Base-by-base conservation (phyloP, 148 eudicot genomes). In the Salicornia ramosissima region DNA sequence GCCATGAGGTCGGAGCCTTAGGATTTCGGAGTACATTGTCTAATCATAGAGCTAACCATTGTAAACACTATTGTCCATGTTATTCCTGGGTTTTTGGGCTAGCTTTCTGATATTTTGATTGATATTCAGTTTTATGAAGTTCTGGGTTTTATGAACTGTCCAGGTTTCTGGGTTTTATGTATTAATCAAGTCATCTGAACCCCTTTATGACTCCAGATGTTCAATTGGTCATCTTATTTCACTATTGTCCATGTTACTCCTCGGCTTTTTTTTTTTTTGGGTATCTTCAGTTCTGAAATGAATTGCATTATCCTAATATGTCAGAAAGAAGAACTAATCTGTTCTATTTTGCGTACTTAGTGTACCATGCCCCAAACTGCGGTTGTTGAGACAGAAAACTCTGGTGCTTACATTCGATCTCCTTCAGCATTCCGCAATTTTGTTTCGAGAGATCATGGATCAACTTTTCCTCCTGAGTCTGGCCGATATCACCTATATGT, bases 401-500 rank as follows among this genome's bases (percentile, higher is more conserved):
- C 98, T 54, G 98, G 98, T 62, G 97, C 92, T 59, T 90, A 86
- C 56, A 21, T 65, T 13, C 84, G 96, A 70, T 78, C 90, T 49
- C 83, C 92, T 43, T 90, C 95, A 29, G 77, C 90, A 42, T 90
- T 93, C 74, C 85, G 96, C 18, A 83, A 84, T 75, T 64, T 80
- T 14, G 84, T 93, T 66, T 93, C 92, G 54, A 82, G 71, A 73
- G 97, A 90, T 74, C 89, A 87, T 46, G 81, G 65, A 51, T 85
- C 98, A 43, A 72, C 82, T 7, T 93, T 88, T 77, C 84, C 79
- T 3, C 82, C 90, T 18, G 92, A 90, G 70, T 72, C 87, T 43
- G 97, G 98, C 69, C 85, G 98, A 83, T 90, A 93, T 75, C 97
- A 93, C 71, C 77, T 93, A 21, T 93, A 93, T 59, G 71, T 93